Base-by-base conservation (phyloP, 164 flowering plant genomes). In the Euptelea pleiosperma region DNA sequence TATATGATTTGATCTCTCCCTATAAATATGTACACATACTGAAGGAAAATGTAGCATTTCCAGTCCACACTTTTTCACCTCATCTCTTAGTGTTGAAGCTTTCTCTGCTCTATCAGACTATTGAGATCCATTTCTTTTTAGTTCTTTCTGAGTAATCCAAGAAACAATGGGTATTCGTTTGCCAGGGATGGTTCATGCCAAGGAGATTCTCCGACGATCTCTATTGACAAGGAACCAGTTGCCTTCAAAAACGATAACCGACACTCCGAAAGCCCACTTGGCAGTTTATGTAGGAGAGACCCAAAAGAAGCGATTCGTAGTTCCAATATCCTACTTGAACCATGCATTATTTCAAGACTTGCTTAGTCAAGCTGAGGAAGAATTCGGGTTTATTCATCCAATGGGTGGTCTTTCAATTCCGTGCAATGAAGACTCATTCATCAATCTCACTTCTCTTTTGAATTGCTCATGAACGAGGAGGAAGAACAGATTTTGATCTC, bases 241-340 rank as follows among this genome's bases (percentile, higher is more conserved):
- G n/a, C n/a, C 49, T 29, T 3, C 15, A 43, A 41, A 14, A 21
- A 37, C 37, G 3, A 47, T 4, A 21, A 6, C 15, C 10, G 56
- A 52, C 37, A 72, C 63, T 12, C 74, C 70, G 4, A 58, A 70
- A 52, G 83, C 80, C 29, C 67, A 76, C 49, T 33, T 66, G 30
- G 65, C 76, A 8, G 76, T 79, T 24, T 84, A 81, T 63, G 78
- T 77, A 28, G 78, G 82, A 57, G 83, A 70, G 35, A 57, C 4
- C 12, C 49, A 68, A 19, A 79, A 58, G 78, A 79, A 61, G 67
- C 42, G 84, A 3, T 78, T 66, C 30, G 72, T 76, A 8, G 63
- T 79, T 47, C 83, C 84, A 19, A n/a, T 80, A 24, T 66, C 77
- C 0, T 73, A 61, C 65, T 63, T 78, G 69, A 76, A 63, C 42